Conservation (phyloP, 352 stramenopile genomes). For the Elongisporangium prolatum region DNA sequence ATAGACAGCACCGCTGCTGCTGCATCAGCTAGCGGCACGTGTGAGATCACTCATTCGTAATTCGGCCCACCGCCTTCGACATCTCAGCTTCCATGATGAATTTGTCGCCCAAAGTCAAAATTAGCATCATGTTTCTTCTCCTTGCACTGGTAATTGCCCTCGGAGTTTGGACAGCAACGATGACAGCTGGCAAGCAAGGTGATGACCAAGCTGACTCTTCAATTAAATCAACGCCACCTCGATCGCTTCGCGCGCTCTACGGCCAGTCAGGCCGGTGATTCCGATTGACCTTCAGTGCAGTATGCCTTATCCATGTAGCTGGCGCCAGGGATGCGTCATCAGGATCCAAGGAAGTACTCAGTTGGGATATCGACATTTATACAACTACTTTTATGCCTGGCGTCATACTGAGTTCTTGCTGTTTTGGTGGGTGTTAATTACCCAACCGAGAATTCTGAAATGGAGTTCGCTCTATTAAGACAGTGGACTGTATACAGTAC, state of each 20-base stretch:
- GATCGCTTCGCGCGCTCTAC: not conserved
- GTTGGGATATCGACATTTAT: too few species aligned
- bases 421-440: too few species aligned
- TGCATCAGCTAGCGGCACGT: too few species aligned
- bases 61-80: not conserved
- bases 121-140: not conserved
- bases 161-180: not conserved
- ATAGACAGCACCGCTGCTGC: not conserved
- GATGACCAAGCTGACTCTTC: not conserved
- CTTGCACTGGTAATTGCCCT: not conserved
- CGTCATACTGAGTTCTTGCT: too few species aligned
- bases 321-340: too few species aligned
- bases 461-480: too few species aligned
- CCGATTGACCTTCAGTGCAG: too few species aligned
- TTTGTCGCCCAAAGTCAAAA: not conserved
- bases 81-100: not conserved
- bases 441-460: too few species aligned
- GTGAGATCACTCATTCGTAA: not conserved
- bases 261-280: not conserved
- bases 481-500: too few species aligned
- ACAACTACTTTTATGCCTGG: too few species aligned
- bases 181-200: not conserved
- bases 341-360: too few species aligned
- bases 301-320: too few species aligned
- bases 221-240: not conserved